Evolutionary conservation across 176 grass and related monocot species (phyloP), one percentile per base, ranked within the genome.

Genomic region (Musa troglodytarum): DNA sequence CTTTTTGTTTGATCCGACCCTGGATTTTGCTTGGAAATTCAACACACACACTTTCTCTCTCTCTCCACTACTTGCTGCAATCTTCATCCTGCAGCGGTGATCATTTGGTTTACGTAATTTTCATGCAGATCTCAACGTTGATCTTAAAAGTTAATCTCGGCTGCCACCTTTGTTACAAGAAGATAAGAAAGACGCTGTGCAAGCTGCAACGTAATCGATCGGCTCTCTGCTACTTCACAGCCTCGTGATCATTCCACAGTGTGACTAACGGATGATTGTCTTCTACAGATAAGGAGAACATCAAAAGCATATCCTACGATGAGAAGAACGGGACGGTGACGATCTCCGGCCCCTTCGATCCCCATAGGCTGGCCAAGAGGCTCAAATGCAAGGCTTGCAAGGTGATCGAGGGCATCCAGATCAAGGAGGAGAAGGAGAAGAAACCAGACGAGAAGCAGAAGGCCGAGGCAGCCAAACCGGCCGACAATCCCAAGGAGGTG

Each of bases 91-190:
- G 3, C 34, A 43, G 34, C 6, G 34, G 34, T 43, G 34, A 43
- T 43, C 34, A 43, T 5, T 43, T 43, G 34, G 34, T 61, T 17
- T 8, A 61, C 15, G 1, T n/a, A 61, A 7, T 61, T 3, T 61
- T n/a, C 0, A 16, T 57, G 82, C 79, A 93, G 90, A 87, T 89
- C 80, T 74, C 74, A 65, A 93, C 90, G 12, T 79, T 98, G 53
- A 88, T 82, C 10, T 49, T 98, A 14, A 89, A 78, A 64, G 94
- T 98, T 79, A 86, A 98, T 85, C 85, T 98, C 71, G 72, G 82
- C 24, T 91, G 94, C 77, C 2, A 6, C 49, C 86, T 82, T 59
- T 90, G 88, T 82, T 63, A 78, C 66, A 76, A 76, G 77, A 93
- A 89, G 80, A 98, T 98, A 80, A 65, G 77, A 64, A 82, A 72